A percentile compares a stretch with the other conserved stretches of the same genome.
These are phyloP conservation scores for Taxillus chinensis DNA, from an alignment of 164 flowering plant species.

Conservation along the genomic window DNA sequence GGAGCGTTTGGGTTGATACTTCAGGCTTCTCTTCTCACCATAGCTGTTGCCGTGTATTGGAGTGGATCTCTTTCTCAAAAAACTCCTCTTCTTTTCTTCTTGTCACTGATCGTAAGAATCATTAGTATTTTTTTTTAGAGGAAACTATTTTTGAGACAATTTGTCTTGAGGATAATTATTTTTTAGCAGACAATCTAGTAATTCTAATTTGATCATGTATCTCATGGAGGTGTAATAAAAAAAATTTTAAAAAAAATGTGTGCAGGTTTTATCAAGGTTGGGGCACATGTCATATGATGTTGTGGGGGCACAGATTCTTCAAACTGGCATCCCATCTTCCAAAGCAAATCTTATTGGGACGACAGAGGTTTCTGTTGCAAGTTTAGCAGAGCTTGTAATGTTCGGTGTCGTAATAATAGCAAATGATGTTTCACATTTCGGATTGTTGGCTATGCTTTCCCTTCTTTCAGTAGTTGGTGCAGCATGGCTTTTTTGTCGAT, in stretches of 20 bases:
- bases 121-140: background rate
- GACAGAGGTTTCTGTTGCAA: conserved; percentile 88
- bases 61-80: conserved; percentile 67
- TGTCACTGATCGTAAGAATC: conserved; percentile 68
- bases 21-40: conserved; percentile 82
- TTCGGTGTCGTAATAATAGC: conserved; percentile 87
- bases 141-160: too few species aligned
- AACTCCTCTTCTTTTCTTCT: conserved; percentile 73
- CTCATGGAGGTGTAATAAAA: too few species aligned
- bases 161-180: too few species aligned
- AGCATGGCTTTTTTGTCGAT: conserved; percentile 74
- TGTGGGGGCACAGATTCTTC: conserved; percentile 89
- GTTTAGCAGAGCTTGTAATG: conserved; percentile 87
- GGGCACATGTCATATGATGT: conserved; percentile 99
- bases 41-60: conserved; percentile 87
- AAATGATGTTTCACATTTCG: conserved; percentile 86
- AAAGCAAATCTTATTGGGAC: conserved; percentile 90
- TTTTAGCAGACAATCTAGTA: too few species aligned
- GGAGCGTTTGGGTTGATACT: conserved; percentile 86
- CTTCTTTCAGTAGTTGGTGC: conserved; percentile 84
- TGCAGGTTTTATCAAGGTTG: conserved; percentile 83
- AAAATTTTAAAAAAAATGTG: background rate
- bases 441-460: conserved; percentile 77
- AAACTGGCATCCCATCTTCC: conserved; percentile 87
- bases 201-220: background rate